Percentiles rank a stretch among this genome's conserved stretches.
Evolutionary conservation across 345 rosid species (phyloP).

Genomic region (Cardamine resedifolia): DNA sequence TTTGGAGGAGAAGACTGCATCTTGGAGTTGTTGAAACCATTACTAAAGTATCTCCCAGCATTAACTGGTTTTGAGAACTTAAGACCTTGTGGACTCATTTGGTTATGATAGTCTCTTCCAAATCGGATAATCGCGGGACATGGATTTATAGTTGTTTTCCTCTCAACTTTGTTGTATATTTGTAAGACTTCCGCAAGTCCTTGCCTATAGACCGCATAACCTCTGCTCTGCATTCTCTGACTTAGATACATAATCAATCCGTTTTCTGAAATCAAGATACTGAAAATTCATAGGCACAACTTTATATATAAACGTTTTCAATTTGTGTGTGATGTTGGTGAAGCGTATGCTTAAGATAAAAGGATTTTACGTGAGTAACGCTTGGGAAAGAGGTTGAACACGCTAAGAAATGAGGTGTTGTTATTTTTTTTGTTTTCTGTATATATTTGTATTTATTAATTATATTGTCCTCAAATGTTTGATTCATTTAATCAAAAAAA

Average conservation of each 20-base stretch:
- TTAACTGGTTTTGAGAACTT: conserved; percentile 18
- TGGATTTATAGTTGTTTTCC: conserved; percentile 17
- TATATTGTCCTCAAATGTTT: neutral
- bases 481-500: too few relatives aligned
- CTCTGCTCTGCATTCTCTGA: conserved; percentile 25
- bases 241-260: conserved; percentile 23
- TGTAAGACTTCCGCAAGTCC: conserved; percentile 28
- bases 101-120: conserved; percentile 22
- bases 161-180: conserved; percentile 27
- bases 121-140: conserved; percentile 19
- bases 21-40: conserved; percentile 15
- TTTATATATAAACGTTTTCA: neutral
- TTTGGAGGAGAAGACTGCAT: conserved; percentile 34
- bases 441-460: too few relatives aligned
- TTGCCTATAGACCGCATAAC: conserved; percentile 22
- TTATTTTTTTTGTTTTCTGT: too few relatives aligned
- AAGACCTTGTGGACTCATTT: conserved; percentile 18
- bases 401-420: conserved; percentile 32
- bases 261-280: neutral
- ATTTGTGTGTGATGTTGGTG: conserved; percentile 30
- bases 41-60: conserved; percentile 18
- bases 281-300: neutral
- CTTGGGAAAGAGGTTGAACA: conserved; percentile 32
- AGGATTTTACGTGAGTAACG: conserved; percentile 32
- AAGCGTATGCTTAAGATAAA: conserved; percentile 32